Evolutionary conservation across 2,329 filamentous ascomycete genomes (phyloP), one percentile per base, ranked within the genome.

Genomic region (Calcarisporium arbuscula): DNA sequence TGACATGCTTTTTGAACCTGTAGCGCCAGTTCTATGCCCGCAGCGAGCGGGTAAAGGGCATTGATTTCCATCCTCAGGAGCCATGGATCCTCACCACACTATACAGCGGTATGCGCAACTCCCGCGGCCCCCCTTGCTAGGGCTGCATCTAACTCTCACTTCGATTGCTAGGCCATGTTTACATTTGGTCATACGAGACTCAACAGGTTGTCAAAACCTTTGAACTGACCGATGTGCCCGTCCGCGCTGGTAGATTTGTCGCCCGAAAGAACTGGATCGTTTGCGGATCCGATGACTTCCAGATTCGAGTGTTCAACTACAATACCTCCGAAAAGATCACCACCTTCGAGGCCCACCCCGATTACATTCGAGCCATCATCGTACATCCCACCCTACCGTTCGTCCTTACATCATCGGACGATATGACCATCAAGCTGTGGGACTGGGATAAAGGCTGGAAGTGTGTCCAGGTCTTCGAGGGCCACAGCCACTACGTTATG

Each of bases 391-490:
- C 88, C 28, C 88, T 95, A 57, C 89, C 92, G 2, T 96, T 95
- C 54, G 86, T 96, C 34, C 72, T 98, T 40, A 98, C 92, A 35
- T 92, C 92, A 45, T 92, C 85, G 45, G 89, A 95, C 82, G 89
- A 95, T 59, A 94, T 95, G 88, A 95, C 88, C 38, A 95, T 95
- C 58, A 95, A 92, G 72, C 73, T 95, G 32, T 98, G 92, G 89
- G 89, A 98, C 60, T 98, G 92, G 92, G 92, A 98, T 52, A 94
- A 92, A 62, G 80, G 80, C 49, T 98, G 92, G 92, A 95, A 95
- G 62, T 96, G 90, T 57, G 86, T 96, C 20, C 88, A 95, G 61
- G 79, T 94, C 28, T 98, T 95, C 53, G 90, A 96, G 60, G 92
- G 92, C 19, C 94, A 98, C 58, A 85, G 82, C 50, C 92, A 94